Base-by-base conservation (phyloP, 495 filamentous ascomycete genomes). In the Penicillium salamii region DNA sequence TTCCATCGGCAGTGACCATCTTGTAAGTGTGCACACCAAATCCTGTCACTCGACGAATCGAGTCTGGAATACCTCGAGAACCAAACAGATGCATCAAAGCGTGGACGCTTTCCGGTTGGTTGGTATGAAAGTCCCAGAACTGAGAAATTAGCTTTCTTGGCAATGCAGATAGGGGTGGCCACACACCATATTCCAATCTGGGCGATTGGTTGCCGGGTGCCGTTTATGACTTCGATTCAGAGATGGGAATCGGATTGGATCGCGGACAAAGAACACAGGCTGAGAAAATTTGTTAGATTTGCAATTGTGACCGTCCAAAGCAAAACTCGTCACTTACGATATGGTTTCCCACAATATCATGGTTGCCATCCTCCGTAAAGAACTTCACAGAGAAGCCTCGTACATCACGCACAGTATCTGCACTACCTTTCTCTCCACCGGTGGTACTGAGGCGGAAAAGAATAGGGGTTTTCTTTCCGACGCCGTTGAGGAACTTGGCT, bases 321-420 rank as follows among this genome's bases (percentile, higher is more conserved):
- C 13, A 13, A 20, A 2, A 26, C 11, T 12, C 36, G n/a, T 13
- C 12, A 46, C 47, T 31, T n/a, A 54, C 46, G 24, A 75, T 78
- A 61, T 83, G 76, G 57, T 82, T 81, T 49, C 71, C 75, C 3
- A 86, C 83, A 59, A 75, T 77, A 40, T 89, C 87, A 69, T 78
- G 84, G 50, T 89, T 88, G 3, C 86, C 86, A 54, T 91, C 82
- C 7, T 85, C 69, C 2, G 87, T 89, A 55, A 82, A 86, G 69
- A 90, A 83, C 65, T 88, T 88, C 60, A 84, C 62, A 5, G 84
- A 74, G 52, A 83, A 84, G 3, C 84, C 85, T 42, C 80, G 65
- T 17, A 82, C 77, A 59, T 88, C 84, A 1, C 84, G 75, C 1
- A 78, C 74, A 3, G 70, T 76, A 37, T 87, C 85, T 20, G 80